phyloP scores from a whole-genome alignment of 2,329 filamentous ascomycete genomes.

The Colletotrichum echinochloae region DNA sequence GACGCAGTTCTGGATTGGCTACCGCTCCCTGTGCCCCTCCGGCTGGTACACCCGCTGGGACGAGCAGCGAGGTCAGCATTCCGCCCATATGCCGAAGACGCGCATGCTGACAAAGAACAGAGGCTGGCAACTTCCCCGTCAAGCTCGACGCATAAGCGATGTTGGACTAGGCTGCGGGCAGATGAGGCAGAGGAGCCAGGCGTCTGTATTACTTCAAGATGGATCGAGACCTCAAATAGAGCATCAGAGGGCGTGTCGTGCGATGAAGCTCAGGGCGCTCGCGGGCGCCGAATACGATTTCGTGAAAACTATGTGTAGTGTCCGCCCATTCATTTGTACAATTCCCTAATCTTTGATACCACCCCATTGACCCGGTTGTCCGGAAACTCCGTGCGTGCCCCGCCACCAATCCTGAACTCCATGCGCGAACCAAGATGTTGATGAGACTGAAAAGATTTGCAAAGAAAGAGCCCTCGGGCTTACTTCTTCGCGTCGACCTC shows the following conservation, averaged over 20 bases:
- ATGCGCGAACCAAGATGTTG: constrained; percentile 2
- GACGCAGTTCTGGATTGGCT: constrained; percentile 90
- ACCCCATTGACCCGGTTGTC: constrained; percentile 5
- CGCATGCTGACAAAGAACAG: constrained; percentile 54
- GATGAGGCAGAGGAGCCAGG: constrained; percentile 40
- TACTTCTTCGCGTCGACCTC: constrained; percentile 52
- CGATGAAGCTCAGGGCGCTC: constrained; percentile 30
- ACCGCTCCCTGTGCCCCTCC: constrained; percentile 97
- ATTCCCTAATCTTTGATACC: constrained; percentile 14
- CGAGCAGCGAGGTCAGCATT: constrained; percentile 86
- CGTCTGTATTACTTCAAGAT: constrained; percentile 54
- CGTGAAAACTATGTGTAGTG: constrained; percentile 28
- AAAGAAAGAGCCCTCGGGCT: background rate
- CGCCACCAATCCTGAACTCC: constrained; percentile 9
- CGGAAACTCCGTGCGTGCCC: constrained; percentile 32
- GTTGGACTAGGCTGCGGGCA: constrained; percentile 36
- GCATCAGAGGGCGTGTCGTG: constrained; percentile 38
- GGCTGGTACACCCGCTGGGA: constrained; percentile 96
- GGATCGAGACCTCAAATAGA: constrained; percentile 44
- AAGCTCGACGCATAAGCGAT: constrained; percentile 69
- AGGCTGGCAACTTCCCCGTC: constrained; percentile 76
- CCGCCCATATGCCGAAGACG: constrained; percentile 3
- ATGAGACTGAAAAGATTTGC: background rate
- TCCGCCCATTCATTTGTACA: constrained; percentile 25
- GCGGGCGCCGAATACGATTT: constrained; percentile 32